phyloP scores from a whole-genome alignment of 495 filamentous ascomycete genomes.

The Lepraria neglecta region DNA sequence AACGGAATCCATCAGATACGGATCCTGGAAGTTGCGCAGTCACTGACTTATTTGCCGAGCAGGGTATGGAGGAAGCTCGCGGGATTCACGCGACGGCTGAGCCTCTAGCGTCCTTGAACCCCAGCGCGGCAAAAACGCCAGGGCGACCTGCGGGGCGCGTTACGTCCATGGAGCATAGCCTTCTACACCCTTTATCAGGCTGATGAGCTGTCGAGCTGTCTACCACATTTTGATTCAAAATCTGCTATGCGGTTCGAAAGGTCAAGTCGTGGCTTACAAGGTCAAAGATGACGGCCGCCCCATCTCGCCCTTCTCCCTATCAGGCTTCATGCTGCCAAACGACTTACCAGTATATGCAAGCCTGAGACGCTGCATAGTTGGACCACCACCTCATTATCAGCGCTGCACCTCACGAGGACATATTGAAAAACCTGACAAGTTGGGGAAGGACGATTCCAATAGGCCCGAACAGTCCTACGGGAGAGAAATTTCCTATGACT shows the following conservation, averaged over 20 bases:
- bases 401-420: slow-evolving; percentile 1
- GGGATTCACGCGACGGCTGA: slow-evolving; percentile 6
- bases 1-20: slow-evolving; percentile 11
- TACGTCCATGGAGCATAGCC: no score
- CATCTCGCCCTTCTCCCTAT: neutral
- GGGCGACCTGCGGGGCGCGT: no score
- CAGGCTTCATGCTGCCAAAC: slow-evolving; percentile 8
- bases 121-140: no score
- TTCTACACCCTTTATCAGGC: no score
- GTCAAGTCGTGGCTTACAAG: slow-evolving; percentile 2
- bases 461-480: no score
- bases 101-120: slow-evolving; percentile 6
- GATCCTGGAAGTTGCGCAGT: neutral
- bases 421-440: slow-evolving; percentile 7
- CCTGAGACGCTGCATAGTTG: slow-evolving; percentile 3
- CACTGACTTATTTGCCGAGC: neutral
- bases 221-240: slow-evolving; percentile 7
- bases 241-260: slow-evolving; percentile 6
- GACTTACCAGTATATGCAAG: slow-evolving; percentile 1
- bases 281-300: slow-evolving; percentile 11
- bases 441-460: no score
- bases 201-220: no score
- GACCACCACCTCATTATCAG: slow-evolving; percentile 6
- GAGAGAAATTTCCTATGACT: no score
- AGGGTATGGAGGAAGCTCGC: neutral